These are phyloP conservation scores for Candida ipomoeae DNA, from an alignment of 805 yeast genomes.

Conservation along the genomic window DNA sequence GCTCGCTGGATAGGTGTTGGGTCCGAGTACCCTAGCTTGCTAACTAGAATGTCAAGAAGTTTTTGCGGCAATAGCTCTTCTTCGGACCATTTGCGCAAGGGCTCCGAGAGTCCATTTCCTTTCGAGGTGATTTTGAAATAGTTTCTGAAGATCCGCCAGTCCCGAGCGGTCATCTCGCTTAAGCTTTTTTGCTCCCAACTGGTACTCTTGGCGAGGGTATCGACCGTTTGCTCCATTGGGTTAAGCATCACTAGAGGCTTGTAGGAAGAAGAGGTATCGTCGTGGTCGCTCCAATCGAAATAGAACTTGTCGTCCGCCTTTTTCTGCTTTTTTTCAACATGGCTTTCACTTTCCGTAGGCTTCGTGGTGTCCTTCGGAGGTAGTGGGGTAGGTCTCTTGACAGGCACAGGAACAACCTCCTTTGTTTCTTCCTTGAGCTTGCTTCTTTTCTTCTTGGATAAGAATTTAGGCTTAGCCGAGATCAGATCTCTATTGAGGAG, in stretches of 20 bases:
- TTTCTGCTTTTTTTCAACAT: constrained; percentile 1
- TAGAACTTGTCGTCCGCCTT: constrained; percentile 38
- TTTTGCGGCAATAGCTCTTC: constrained; percentile 39
- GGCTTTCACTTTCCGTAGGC: neutral
- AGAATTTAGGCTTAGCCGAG: constrained; percentile 13
- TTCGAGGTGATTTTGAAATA: constrained; percentile 65
- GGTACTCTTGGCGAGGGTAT: constrained; percentile 19
- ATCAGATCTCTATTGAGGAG: constrained; percentile 8
- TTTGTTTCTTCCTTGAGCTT: neutral
- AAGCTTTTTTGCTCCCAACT: constrained; percentile 72
- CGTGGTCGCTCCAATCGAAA: constrained; percentile 66
- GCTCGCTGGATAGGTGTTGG: constrained; percentile 95
- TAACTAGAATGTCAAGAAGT: constrained; percentile 26
- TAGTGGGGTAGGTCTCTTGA: neutral
- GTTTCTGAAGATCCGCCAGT: constrained; percentile 84
- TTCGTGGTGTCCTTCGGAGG: neutral
- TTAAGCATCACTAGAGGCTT: constrained; percentile 37
- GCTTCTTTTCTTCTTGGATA: constrained; percentile 14
- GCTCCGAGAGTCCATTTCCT: constrained; percentile 44
- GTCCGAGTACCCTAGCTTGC: constrained; percentile 44
- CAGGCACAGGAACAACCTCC: neutral
- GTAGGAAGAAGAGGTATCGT: constrained; percentile 55
- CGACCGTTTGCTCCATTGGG: constrained; percentile 8
- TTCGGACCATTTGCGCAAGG: constrained; percentile 75
- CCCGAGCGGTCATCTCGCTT: constrained; percentile 68